Evolutionary conservation across 108 stramenopile species (phyloP).

Genomic region (Nitzschia sp.): DNA sequence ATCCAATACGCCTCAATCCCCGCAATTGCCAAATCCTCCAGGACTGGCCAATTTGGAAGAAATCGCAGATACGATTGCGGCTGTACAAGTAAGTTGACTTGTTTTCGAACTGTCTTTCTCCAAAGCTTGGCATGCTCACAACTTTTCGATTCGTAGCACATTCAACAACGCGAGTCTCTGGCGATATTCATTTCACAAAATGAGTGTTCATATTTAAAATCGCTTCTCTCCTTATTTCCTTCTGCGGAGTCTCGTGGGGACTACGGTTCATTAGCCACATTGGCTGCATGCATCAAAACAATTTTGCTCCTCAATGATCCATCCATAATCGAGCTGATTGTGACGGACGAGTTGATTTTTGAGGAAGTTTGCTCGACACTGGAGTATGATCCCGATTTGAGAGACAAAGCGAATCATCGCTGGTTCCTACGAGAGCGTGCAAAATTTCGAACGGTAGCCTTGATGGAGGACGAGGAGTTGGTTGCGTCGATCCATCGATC

Average conservation of each 20-base stretch:
- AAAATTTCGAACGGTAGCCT: slow-evolving; percentile 80
- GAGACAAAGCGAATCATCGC: slow-evolving; percentile 81
- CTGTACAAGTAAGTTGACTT: slow-evolving; percentile 36
- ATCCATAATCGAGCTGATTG: slow-evolving; percentile 80
- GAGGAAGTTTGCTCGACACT: slow-evolving; percentile 70
- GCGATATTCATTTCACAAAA: slow-evolving; percentile 67
- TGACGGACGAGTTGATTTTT: slow-evolving; percentile 65
- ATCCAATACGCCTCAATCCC: slow-evolving; percentile 16
- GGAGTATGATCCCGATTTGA: slow-evolving; percentile 85
- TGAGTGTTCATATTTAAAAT: slow-evolving; percentile 77
- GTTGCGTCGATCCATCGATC: slow-evolving; percentile 73
- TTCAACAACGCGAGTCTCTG: slow-evolving; percentile 76
- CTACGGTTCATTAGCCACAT: slow-evolving; percentile 55
- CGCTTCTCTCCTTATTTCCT: slow-evolving; percentile 65
- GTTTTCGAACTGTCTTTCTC: not conserved
- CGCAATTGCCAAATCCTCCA: slow-evolving; percentile 76
- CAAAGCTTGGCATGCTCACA: not conserved
- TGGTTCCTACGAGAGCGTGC: slow-evolving; percentile 70
- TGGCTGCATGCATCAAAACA: slow-evolving; percentile 79
- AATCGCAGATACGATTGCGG: slow-evolving; percentile 69
- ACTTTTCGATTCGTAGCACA: slow-evolving; percentile 23
- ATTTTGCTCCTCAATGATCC: slow-evolving; percentile 87
- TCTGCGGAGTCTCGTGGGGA: slow-evolving; percentile 55
- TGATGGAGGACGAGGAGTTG: slow-evolving; percentile 78
- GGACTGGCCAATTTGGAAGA: slow-evolving; percentile 63